Evolutionary conservation across 495 filamentous ascomycete genomes (phyloP), one percentile per base, ranked within the genome.

Genomic region (Neurospora sp.): DNA sequence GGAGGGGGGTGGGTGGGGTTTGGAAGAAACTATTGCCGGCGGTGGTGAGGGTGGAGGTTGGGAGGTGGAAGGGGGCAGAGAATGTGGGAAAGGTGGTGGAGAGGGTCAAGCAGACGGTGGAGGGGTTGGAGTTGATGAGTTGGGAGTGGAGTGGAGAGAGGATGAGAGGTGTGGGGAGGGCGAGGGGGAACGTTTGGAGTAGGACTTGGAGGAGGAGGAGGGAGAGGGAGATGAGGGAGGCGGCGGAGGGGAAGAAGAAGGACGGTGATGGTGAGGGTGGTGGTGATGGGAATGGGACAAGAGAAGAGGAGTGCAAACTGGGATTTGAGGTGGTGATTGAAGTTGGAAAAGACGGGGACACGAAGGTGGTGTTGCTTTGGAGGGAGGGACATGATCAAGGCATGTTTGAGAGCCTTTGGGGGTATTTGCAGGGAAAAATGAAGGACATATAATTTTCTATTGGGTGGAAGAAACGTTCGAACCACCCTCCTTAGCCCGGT

Each of bases 321-420:
- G 81, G 81, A 0, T 81, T 82, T 39, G 74, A 46, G 12, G 71
- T 82, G 10, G 20, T 54, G 1, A 69, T 82, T n/a, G 72, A 74
- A 20, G 75, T 76, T 16, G 74, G 74, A 5, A 74, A 11, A 16
- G 4, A 42, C 3, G 54, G 54, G 3, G 72, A 77, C 39, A 77
- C 78, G 74, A 72, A 38, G 73, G 83, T 92, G 8, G 72, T 83
- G 9, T 79, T 96, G 3, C 85, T 90, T 40, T 98, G 95, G 95
- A 80, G 92, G 10, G 90, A 91, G 75, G 95, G 95, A 7, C 83
- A 82, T 9, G 93, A 98, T 72, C 82, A 86, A 5, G 88, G 90
- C 7, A 75, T 97, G 4, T 98, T 96, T 81, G 93, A 97, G 82
- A 97, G 94, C 78, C 92, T 98, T 74, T 92, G 90, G 73, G 95